These are phyloP conservation scores for Borovskyia barvae DNA, from an alignment of 208 protist genomes.

Conservation along the genomic window DNA sequence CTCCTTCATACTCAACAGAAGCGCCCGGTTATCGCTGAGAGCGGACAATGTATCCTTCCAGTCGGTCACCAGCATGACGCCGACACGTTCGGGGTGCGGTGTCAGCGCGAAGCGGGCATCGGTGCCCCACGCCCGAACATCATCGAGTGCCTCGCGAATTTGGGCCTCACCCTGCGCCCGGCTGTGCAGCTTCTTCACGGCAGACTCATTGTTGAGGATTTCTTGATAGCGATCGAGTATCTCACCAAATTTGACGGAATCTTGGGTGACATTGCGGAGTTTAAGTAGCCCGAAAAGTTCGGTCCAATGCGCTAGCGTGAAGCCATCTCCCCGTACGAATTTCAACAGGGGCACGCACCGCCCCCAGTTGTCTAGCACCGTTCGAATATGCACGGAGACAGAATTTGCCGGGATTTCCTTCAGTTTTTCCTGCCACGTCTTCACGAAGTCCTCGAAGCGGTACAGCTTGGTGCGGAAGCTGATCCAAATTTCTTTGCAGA, in stretches of 20 bases:
- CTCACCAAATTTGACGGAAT: slow-evolving; percentile 90
- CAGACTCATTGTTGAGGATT: slow-evolving; percentile 73
- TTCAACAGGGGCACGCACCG: slow-evolving; percentile 88
- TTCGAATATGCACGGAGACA: slow-evolving; percentile 87
- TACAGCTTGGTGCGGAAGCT: slow-evolving; percentile 91
- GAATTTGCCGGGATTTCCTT: slow-evolving; percentile 72
- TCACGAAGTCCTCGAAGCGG: slow-evolving; percentile 95
- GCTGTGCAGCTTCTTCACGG: slow-evolving; percentile 92
- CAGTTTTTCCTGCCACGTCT: slow-evolving; percentile 90
- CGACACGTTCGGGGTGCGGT: slow-evolving; percentile 66
- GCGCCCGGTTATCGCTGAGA: slow-evolving; percentile 96
- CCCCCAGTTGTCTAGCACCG: slow-evolving; percentile 83
- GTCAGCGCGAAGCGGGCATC: slow-evolving; percentile 85
- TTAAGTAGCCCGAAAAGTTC: slow-evolving; percentile 91
- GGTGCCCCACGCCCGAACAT: slow-evolving; percentile 92
- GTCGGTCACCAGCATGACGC: slow-evolving; percentile 94
- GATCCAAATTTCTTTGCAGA: slow-evolving; percentile 92
- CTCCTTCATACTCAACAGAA: slow-evolving; percentile 96
- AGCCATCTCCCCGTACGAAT: slow-evolving; percentile 94
- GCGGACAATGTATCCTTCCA: slow-evolving; percentile 96
- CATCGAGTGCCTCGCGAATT: slow-evolving; percentile 95
- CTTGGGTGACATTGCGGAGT: slow-evolving; percentile 76
- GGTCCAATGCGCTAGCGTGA: slow-evolving; percentile 95
- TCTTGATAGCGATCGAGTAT: slow-evolving; percentile 80
- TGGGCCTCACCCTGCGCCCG: slow-evolving; percentile 96